A percentile compares a stretch with the other conserved stretches of the same genome.
phyloP scores from a whole-genome alignment of 768 basidiomycete genomes.

The Strobilomyces dryophilus region DNA sequence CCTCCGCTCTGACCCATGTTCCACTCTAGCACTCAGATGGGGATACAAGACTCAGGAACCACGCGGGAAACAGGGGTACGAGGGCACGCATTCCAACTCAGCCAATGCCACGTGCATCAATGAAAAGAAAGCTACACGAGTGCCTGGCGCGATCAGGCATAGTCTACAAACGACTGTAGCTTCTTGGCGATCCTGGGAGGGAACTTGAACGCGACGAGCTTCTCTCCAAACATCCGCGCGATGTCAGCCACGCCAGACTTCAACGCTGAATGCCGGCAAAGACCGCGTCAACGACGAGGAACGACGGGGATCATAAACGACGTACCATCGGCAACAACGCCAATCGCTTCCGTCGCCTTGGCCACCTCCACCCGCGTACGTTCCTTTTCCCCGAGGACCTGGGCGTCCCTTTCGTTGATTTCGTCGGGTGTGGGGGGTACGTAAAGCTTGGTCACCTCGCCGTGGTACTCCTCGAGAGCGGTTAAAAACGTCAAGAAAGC shows the following conservation, averaged over 20 bases:
- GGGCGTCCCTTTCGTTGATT: constrained; percentile 19
- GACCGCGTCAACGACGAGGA: neutral
- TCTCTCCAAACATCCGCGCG: constrained; percentile 69
- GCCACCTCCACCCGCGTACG: constrained; percentile 46
- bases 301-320: neutral
- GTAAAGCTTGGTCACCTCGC: constrained; percentile 43
- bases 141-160: constrained; percentile 31
- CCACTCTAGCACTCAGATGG: neutral
- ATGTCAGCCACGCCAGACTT: constrained; percentile 65
- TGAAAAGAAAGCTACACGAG: neutral
- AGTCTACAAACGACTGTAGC: constrained; percentile 70
- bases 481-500: constrained; percentile 63
- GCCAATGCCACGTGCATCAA: no score
- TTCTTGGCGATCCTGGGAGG: constrained; percentile 63
- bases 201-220: constrained; percentile 73
- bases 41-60: no score
- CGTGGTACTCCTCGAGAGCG: constrained; percentile 63
- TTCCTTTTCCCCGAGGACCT: constrained; percentile 37
- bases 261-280: constrained; percentile 36
- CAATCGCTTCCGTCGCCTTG: constrained; percentile 51
- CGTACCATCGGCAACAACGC: constrained; percentile 57
- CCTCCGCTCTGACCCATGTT: neutral
- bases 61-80: no score
- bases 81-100: no score
- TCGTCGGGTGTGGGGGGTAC: constrained; percentile 36